Conservation (phyloP, 805 yeast genomes). For the Schwanniomyces occidentalis region DNA sequence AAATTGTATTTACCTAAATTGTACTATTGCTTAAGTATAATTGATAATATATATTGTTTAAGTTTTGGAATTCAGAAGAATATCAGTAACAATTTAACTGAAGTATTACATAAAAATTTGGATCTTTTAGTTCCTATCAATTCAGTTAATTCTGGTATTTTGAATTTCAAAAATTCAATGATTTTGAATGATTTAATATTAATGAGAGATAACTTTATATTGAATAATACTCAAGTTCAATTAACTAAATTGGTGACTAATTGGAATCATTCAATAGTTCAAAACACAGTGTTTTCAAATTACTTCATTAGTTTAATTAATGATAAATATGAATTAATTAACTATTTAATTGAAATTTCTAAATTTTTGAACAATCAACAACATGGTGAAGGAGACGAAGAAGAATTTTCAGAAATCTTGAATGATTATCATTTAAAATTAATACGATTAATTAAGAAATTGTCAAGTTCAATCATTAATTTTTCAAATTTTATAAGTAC, state of each 20-base stretch:
- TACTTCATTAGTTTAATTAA: slow-evolving; percentile 26
- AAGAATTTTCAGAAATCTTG: slow-evolving; percentile 20
- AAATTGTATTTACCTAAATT: slow-evolving; percentile 41
- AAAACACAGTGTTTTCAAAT: slow-evolving; percentile 1
- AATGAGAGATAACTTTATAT: slow-evolving; percentile 16
- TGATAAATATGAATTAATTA: slow-evolving; percentile 37
- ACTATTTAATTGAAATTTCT: slow-evolving; percentile 36
- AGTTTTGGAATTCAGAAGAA: slow-evolving; percentile 33
- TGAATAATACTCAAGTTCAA: slow-evolving; percentile 2
- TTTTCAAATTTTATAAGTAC: slow-evolving; percentile 32
- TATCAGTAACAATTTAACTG: slow-evolving; percentile 7
- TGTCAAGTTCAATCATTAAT: slow-evolving; percentile 26
- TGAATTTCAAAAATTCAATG: slow-evolving; percentile 13
- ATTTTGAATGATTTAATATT: slow-evolving; percentile 15
- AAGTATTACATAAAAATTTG: slow-evolving; percentile 12
- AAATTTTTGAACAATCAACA: slow-evolving; percentile 10
- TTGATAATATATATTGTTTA: slow-evolving; percentile 33
- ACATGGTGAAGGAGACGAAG: slow-evolving; percentile 16
- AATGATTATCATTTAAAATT: slow-evolving; percentile 42
- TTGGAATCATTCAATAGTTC: slow-evolving; percentile 3
- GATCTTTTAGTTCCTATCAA: slow-evolving; percentile 16
- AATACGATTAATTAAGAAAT: slow-evolving; percentile 36
- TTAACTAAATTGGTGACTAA: slow-evolving; percentile 7
- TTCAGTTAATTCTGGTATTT: slow-evolving; percentile 6
- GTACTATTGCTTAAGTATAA: slow-evolving; percentile 45